Percentiles rank a stretch among this genome's conserved stretches.
phyloP scores from a whole-genome alignment of 1,139 yeast genomes.

The Saccharomyces hybrid region DNA sequence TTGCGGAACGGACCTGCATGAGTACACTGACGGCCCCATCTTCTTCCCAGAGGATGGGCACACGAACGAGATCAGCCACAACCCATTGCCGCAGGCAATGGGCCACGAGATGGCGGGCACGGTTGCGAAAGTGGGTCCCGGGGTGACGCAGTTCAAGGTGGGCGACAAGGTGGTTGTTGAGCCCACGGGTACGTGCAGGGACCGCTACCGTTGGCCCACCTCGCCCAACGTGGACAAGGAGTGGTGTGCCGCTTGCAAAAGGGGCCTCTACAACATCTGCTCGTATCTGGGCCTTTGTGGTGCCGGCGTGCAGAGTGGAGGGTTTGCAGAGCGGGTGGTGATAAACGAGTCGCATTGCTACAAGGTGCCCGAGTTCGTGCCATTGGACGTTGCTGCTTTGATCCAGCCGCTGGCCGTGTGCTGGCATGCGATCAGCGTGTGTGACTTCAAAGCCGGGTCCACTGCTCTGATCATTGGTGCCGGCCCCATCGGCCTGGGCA shows the following conservation, averaged over 20 bases:
- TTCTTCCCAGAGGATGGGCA: constrained; percentile 37
- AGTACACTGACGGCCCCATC: constrained; percentile 46
- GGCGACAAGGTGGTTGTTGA: constrained; percentile 47
- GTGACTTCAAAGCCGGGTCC: constrained; percentile 41
- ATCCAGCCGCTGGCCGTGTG: constrained; percentile 52
- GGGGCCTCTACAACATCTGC: constrained; percentile 44
- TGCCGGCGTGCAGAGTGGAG: constrained; percentile 45
- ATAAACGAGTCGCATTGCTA: constrained; percentile 42
- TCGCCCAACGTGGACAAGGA: constrained; percentile 20
- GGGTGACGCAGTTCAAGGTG: constrained; percentile 28
- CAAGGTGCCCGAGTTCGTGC: constrained; percentile 41
- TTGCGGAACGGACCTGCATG: constrained; percentile 54
- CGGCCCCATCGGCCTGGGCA: constrained; percentile 57
- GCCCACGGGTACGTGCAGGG: constrained; percentile 49
- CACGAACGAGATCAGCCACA: constrained; percentile 31
- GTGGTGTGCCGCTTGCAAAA: constrained; percentile 40
- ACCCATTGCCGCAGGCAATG: constrained; percentile 37
- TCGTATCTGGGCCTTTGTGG: constrained; percentile 39
- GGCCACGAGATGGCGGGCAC: constrained; percentile 57
- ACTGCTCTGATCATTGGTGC: constrained; percentile 51
- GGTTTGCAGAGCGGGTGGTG: constrained; percentile 44
- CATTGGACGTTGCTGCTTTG: constrained; percentile 48
- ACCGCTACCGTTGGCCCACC: constrained; percentile 32
- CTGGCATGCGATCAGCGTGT: constrained; percentile 49
- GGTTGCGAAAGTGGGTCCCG: constrained; percentile 35